A percentile compares a stretch with the other conserved stretches of the same genome.
Evolutionary conservation across 371 early-diverging fungal genomes (phyloP).

Genomic region (Coelomomyces lativittatus): DNA sequence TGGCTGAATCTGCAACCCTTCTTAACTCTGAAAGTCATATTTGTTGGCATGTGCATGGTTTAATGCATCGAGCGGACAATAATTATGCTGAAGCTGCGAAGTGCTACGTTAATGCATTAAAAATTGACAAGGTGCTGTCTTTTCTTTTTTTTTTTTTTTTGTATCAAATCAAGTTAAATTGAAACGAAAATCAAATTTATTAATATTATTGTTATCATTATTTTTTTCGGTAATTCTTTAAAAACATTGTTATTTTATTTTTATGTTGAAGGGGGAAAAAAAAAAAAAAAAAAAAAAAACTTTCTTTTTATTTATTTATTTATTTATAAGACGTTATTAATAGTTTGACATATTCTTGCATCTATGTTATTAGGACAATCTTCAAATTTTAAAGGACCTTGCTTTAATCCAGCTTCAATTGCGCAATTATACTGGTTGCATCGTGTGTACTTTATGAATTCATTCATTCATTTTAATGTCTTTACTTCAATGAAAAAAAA

Average conservation of each 20-base stretch:
- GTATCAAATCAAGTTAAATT: too few relatives aligned
- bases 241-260: too few relatives aligned
- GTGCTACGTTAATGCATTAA: constrained; percentile 74
- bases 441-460: constrained; percentile 17
- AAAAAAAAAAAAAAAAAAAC: too few relatives aligned
- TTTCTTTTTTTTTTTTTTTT: not conserved
- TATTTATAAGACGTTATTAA: too few relatives aligned
- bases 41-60: constrained; percentile 91
- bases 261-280: too few relatives aligned
- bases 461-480: not conserved
- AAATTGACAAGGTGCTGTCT: constrained; percentile 51
- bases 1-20: constrained; percentile 65
- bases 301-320: too few relatives aligned
- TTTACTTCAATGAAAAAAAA: too few relatives aligned
- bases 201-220: too few relatives aligned
- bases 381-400: constrained; percentile 74
- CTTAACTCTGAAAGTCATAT: constrained; percentile 64
- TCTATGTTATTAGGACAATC: constrained; percentile 69
- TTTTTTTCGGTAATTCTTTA: too few relatives aligned
- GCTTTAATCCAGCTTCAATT: constrained; percentile 70
- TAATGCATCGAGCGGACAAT: constrained; percentile 72
- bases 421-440: constrained; percentile 65
- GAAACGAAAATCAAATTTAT: too few relatives aligned
- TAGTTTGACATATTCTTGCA: too few relatives aligned
- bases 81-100: constrained; percentile 83